Conservation (phyloP, 2,329 filamentous ascomycete genomes). For the Sporothrix curviconia region DNA sequence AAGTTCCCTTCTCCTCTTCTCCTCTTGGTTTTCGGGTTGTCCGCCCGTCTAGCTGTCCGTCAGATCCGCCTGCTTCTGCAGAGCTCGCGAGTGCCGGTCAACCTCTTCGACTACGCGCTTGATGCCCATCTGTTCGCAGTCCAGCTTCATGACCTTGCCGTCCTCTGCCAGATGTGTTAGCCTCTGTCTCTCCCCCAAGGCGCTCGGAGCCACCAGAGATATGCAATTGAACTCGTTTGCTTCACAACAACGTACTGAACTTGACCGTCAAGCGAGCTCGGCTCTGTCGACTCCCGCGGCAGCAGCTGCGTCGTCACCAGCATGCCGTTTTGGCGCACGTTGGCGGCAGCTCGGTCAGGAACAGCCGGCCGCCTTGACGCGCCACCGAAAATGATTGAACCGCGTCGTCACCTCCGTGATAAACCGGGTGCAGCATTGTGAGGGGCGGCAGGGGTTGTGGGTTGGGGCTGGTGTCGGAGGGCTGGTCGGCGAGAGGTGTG, state of each 20-base stretch:
- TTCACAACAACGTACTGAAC: conserved; percentile 63
- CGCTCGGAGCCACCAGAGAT: too few relatives aligned
- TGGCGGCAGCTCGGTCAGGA: conserved; percentile 80
- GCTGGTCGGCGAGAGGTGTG: not conserved
- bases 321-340: conserved; percentile 66
- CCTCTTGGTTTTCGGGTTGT: not conserved
- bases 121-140: conserved; percentile 75
- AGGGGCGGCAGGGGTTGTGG: too few relatives aligned
- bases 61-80: conserved; percentile 80
- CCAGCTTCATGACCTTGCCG: conserved; percentile 80
- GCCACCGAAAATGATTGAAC: conserved; percentile 85
- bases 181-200: not conserved
- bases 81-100: conserved; percentile 74
- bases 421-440: conserved; percentile 77
- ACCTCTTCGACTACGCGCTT: conserved; percentile 83
- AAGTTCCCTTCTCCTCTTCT: not conserved
- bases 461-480: too few relatives aligned
- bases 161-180: conserved; percentile 56
- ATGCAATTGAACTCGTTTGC: not conserved
- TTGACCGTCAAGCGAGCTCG: conserved; percentile 67
- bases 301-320: conserved; percentile 72
- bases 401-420: conserved; percentile 76
- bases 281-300: conserved; percentile 60
- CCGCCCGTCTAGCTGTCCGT: conserved; percentile 33
- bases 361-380: conserved; percentile 79